phyloP scores from a whole-genome alignment of 2,329 filamentous ascomycete species.

The Calonectria pteridis region DNA sequence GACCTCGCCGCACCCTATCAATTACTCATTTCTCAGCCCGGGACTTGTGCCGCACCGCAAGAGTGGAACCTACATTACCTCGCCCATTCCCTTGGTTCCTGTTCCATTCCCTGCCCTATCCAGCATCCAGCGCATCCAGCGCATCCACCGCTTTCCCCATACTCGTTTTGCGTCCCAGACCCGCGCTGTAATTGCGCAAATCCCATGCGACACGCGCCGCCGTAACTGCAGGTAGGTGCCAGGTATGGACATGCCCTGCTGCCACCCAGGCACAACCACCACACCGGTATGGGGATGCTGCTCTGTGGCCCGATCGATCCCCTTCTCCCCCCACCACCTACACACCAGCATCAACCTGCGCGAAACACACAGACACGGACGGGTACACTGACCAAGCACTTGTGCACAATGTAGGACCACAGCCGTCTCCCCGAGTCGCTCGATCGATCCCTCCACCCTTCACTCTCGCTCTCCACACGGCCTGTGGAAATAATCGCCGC shows the following conservation, averaged over 20 bases:
- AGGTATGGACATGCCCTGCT: not conserved
- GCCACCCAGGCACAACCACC: constrained; percentile 10
- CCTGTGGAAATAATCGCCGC: constrained; percentile 25
- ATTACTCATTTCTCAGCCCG: constrained; percentile 16
- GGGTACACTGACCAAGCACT: not conserved
- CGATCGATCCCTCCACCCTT: not conserved
- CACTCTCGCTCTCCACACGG: constrained; percentile 1
- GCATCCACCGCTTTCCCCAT: not conserved
- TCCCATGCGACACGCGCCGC: not conserved
- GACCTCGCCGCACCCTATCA: constrained; percentile 2
- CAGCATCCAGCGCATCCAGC: not conserved
- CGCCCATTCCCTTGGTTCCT: constrained; percentile 8
- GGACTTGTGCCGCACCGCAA: constrained; percentile 8
- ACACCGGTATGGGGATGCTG: constrained; percentile 23
- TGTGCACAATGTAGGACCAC: constrained; percentile 14
- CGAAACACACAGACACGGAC: constrained; percentile 7
- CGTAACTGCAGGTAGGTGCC: not conserved
- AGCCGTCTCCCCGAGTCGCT: not conserved
- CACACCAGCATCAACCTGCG: constrained; percentile 25
- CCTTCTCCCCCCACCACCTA: constrained; percentile 29
- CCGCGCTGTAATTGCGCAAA: not conserved
- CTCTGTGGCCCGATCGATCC: constrained; percentile 43
- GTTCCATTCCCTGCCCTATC: not conserved
- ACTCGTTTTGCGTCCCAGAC: not conserved
- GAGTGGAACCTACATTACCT: constrained; percentile 12